Conservation (phyloP, 2,329 filamentous ascomycete genomes). For the Pseudovirgaria hyperparasitica region DNA sequence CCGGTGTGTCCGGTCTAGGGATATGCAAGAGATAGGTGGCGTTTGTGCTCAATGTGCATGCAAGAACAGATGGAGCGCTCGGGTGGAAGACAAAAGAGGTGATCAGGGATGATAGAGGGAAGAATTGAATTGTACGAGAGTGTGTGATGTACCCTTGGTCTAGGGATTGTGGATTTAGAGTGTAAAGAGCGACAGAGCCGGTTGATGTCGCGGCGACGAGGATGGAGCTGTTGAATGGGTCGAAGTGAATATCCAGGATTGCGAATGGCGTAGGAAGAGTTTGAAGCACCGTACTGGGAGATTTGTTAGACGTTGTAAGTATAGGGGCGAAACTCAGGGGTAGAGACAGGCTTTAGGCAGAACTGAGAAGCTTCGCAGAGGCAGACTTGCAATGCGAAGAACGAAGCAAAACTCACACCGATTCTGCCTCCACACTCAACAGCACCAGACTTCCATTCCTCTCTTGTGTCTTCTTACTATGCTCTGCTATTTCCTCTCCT, state of each 20-base stretch:
- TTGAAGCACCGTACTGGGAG: slow-evolving; percentile 41
- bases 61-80: slow-evolving; percentile 5
- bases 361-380: too few species aligned
- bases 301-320: slow-evolving; percentile 2
- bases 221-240: slow-evolving; percentile 36
- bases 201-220: slow-evolving; percentile 71
- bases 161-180: slow-evolving; percentile 21
- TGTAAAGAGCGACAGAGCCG: slow-evolving; percentile 54
- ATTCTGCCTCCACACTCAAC: slow-evolving; percentile 40
- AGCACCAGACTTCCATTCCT: slow-evolving; percentile 65
- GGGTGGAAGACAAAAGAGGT: slow-evolving; percentile 67
- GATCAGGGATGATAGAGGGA: slow-evolving; percentile 49
- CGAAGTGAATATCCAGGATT: slow-evolving; percentile 77
- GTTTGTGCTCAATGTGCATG: not conserved
- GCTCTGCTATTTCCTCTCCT: slow-evolving; percentile 8
- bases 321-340: too few species aligned
- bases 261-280: slow-evolving; percentile 54
- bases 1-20: slow-evolving; percentile 14
- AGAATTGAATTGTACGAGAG: slow-evolving; percentile 33
- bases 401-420: slow-evolving; percentile 42
- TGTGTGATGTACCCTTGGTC: slow-evolving; percentile 16
- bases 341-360: too few species aligned
- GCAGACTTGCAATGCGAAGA: not conserved
- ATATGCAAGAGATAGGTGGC: slow-evolving; percentile 26
- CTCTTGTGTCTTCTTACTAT: slow-evolving; percentile 37